phyloP scores from a whole-genome alignment of 2,329 filamentous ascomycete genomes.

The Ophioceras dolichostomum region DNA sequence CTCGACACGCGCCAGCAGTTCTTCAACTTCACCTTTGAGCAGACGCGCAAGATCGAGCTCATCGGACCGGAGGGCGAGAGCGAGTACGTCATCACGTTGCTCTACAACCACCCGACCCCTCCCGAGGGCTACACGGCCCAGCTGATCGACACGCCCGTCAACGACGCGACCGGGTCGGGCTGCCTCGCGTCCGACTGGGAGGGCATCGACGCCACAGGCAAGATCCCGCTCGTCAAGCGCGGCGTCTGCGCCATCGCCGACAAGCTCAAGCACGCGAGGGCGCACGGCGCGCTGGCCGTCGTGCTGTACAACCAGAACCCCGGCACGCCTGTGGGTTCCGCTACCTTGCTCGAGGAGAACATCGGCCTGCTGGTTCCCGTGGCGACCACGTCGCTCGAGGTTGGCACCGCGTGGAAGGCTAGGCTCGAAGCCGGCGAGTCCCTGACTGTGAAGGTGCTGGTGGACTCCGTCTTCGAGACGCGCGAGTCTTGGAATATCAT shows the following conservation, averaged over 20 bases:
- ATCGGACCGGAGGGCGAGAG: slow-evolving; percentile 30
- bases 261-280: slow-evolving; percentile 30
- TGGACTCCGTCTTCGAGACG: slow-evolving; percentile 23
- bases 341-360: slow-evolving; percentile 31
- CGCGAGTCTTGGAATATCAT: slow-evolving; percentile 30
- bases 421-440: slow-evolving; percentile 19
- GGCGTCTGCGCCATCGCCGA: slow-evolving; percentile 27
- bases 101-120: slow-evolving; percentile 33
- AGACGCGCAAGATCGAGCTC: slow-evolving; percentile 27
- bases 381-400: slow-evolving; percentile 15
- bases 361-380: slow-evolving; percentile 11
- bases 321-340: slow-evolving; percentile 24
- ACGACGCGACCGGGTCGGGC: slow-evolving; percentile 22
- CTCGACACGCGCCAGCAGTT: slow-evolving; percentile 31
- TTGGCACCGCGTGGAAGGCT: slow-evolving; percentile 14
- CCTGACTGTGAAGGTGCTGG: slow-evolving; percentile 17
- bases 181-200: slow-evolving; percentile 31
- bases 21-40: slow-evolving; percentile 32
- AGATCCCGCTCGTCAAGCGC: slow-evolving; percentile 31
- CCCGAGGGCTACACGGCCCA: slow-evolving; percentile 18
- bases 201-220: slow-evolving; percentile 28
- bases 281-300: slow-evolving; percentile 27
- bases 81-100: slow-evolving; percentile 28
- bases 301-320: slow-evolving; percentile 50
- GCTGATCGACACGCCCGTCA: slow-evolving; percentile 21